These are phyloP conservation scores for Plectranthus barbatus DNA, from an alignment of 257 asterid species.

Conservation along the genomic window DNA sequence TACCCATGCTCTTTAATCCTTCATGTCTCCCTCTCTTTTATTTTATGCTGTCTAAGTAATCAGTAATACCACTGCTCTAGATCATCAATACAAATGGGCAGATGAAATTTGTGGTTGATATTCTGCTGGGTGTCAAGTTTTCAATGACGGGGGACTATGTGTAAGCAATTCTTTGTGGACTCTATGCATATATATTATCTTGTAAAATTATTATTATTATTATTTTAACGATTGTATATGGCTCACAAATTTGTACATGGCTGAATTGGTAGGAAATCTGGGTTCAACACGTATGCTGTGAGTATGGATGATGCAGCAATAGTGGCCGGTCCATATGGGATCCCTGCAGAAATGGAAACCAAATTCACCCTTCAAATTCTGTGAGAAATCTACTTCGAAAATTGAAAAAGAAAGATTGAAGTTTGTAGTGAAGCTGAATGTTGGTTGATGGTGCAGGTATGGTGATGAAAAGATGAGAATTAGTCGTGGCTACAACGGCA, in stretches of 20 bases:
- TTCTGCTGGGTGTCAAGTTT: slow-evolving; percentile 61
- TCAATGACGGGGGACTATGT: slow-evolving; percentile 75
- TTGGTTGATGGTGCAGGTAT: slow-evolving; percentile 41
- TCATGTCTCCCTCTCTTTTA: no score
- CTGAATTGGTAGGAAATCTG: slow-evolving; percentile 43
- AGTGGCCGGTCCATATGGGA: slow-evolving; percentile 70
- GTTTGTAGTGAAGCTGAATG: not conserved
- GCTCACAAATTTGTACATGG: not conserved
- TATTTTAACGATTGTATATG: not conserved
- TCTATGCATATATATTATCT: no score
- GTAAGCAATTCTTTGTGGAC: slow-evolving; percentile 34
- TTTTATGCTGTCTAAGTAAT: not conserved
- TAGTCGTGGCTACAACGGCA: slow-evolving; percentile 54
- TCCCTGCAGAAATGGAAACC: slow-evolving; percentile 74
- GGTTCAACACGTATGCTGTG: slow-evolving; percentile 44
- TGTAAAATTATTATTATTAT: not conserved
- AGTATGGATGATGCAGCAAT: slow-evolving; percentile 94
- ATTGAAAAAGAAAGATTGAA: not conserved
- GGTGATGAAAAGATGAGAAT: slow-evolving; percentile 75
- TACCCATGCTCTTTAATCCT: not conserved
- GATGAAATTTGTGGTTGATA: slow-evolving; percentile 66
- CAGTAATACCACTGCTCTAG: slow-evolving; percentile 22
- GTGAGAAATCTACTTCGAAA: slow-evolving; percentile 31
- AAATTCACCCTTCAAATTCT: slow-evolving; percentile 50
- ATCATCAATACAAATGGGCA: slow-evolving; percentile 58